Conservation (phyloP, 2,329 filamentous ascomycete genomes). For the Lasiodiplodia sp. region DNA sequence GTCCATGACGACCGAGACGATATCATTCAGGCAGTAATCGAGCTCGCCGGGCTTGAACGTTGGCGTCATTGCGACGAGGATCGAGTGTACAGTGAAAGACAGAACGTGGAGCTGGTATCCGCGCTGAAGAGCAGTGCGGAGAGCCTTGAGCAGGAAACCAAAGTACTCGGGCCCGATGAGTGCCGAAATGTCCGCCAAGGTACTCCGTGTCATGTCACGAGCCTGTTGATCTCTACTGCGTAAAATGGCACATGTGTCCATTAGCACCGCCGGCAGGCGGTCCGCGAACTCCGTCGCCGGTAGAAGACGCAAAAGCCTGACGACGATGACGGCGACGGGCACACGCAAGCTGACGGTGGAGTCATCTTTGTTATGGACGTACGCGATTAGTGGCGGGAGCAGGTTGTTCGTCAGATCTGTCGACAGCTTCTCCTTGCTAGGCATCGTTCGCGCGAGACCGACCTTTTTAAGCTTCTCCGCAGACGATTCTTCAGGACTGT, state of each 20-base stretch:
- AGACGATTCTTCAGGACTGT: constrained; percentile 32
- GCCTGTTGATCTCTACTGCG: constrained; percentile 88
- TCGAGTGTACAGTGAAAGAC: constrained; percentile 92
- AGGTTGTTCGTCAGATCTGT: constrained; percentile 78
- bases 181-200: constrained; percentile 81
- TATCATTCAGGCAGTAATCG: constrained; percentile 81
- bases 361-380: constrained; percentile 94
- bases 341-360: constrained; percentile 91
- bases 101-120: constrained; percentile 95
- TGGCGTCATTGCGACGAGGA: constrained; percentile 78
- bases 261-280: constrained; percentile 81
- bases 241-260: constrained; percentile 92
- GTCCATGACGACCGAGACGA: constrained; percentile 91
- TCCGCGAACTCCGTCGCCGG: constrained; percentile 75
- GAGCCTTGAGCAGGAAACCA: constrained; percentile 90
- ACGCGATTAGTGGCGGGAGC: constrained; percentile 79
- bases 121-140: constrained; percentile 79
- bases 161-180: constrained; percentile 84
- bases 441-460: constrained; percentile 69
- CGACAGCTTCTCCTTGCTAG: constrained; percentile 70
- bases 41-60: constrained; percentile 81
- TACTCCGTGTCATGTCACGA: constrained; percentile 88
- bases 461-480: constrained; percentile 30
- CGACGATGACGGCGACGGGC: constrained; percentile 85
- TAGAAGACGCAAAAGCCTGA: constrained; percentile 84